Base-by-base conservation (phyloP, 495 filamentous ascomycete species). In the Tetracladium marchalianum region DNA sequence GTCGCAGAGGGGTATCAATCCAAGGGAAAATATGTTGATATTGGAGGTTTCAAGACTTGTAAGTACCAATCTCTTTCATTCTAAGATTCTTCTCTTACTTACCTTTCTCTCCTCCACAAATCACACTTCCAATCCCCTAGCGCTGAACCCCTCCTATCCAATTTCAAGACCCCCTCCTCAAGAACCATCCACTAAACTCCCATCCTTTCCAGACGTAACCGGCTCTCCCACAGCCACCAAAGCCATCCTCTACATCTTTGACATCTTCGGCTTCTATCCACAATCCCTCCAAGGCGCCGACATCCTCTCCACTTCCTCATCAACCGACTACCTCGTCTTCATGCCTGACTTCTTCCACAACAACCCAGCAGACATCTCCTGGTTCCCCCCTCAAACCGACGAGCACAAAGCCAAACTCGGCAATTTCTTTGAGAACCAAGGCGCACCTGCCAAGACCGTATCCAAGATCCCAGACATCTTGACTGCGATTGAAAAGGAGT, bases 351-450 rank as follows among this genome's bases (percentile, higher is more conserved):
- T 75, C 65, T 81, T 86, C 65, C 59, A 76, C 31, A 82, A 76
- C 51, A 62, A 73, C 31, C 70, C 72, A 0, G 68, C 69, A 35
- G 69, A 76, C 41, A 67, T 77, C 44, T 63, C 67, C 37, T 77
- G 70, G 76, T 86, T 82, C 69, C 90, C 90, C 0, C 85, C 90
- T 16, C 71, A 85, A 63, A 95, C 69, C 39, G 67, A 81, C 15
- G 87, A 95, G 58, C 87, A 95, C 70, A 71, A 79, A 61, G 61
- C 85, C 69, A 77, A 75, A 48, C 68, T 98, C 6, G 76, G 76
- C 41, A 71, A 70, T 19, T 96, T 92, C 77, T 89, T 96, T 70
- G 59, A 70, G 45, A 84, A 73, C 51, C 68, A 77, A 53, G 85
- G 78, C 16, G 75, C 78, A 0, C 79, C 85, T 0, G 68, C 69